Percentiles rank a stretch among this genome's conserved stretches.
These are phyloP conservation scores for Agrostemma githago DNA, from an alignment of 148 eudicot species.

Conservation along the genomic window DNA sequence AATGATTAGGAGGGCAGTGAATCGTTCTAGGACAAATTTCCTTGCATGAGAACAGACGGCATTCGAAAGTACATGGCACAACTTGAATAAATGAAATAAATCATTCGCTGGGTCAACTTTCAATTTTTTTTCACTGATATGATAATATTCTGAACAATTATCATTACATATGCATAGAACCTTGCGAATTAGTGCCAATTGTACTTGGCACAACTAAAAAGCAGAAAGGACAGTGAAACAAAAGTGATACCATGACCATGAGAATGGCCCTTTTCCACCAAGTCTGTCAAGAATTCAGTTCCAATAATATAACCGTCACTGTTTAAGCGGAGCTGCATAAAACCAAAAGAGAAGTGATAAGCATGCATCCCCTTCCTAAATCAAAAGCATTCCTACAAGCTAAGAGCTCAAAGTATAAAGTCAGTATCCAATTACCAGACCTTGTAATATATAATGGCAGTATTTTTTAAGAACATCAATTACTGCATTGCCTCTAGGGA, in stretches of 20 bases:
- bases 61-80: neutral
- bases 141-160: neutral
- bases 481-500: neutral
- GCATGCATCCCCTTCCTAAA: neutral
- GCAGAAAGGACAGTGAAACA: conserved; percentile 2
- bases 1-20: neutral
- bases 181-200: neutral
- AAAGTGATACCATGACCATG: conserved; percentile 65
- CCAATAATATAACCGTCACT: conserved; percentile 71
- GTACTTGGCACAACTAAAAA: neutral
- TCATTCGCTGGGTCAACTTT: neutral
- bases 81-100: neutral
- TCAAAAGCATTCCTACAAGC: neutral
- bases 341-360: conserved; percentile 10
- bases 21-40: neutral
- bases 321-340: conserved; percentile 81
- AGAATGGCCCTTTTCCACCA: conserved; percentile 81
- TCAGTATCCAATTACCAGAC: neutral
- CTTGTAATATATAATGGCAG: neutral
- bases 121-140: neutral
- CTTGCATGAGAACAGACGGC: neutral
- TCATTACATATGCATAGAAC: neutral
- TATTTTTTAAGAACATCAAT: neutral
- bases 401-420: neutral
- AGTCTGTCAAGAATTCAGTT: conserved; percentile 86